Evolutionary conservation across 1,139 yeast species (phyloP).

Genomic region (Geotrichum klebahnii): DNA sequence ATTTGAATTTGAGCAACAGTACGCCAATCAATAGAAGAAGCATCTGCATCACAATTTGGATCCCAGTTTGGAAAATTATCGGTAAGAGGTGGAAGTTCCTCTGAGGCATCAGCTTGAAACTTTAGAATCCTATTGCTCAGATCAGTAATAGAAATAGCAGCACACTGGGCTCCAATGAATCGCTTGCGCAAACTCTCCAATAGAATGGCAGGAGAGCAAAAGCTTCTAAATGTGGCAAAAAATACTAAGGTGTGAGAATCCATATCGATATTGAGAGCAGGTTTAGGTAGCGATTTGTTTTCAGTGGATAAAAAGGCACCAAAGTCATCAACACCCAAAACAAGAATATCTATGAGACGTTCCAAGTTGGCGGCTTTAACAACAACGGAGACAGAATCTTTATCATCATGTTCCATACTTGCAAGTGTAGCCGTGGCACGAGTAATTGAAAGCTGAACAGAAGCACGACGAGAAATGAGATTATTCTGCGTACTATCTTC

Average conservation of each 20-base stretch:
- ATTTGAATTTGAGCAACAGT: constrained; percentile 68
- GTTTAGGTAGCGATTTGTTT: constrained; percentile 33
- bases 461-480: constrained; percentile 35
- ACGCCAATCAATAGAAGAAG: constrained; percentile 48
- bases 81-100: constrained; percentile 2
- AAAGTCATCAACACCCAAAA: constrained; percentile 58
- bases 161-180: constrained; percentile 56
- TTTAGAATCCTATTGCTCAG: not conserved
- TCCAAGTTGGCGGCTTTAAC: constrained; percentile 60
- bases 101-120: constrained; percentile 22
- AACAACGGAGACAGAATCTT: constrained; percentile 42
- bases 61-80: constrained; percentile 42
- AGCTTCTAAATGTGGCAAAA: constrained; percentile 61
- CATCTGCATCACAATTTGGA: constrained; percentile 34
- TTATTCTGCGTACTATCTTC: constrained; percentile 44
- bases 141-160: constrained; percentile 48
- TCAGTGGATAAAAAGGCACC: constrained; percentile 45
- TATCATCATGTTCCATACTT: not conserved
- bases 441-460: constrained; percentile 30
- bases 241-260: constrained; percentile 58
- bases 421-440: constrained; percentile 5
- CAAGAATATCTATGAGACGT: constrained; percentile 57
- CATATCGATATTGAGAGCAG: constrained; percentile 51
- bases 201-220: constrained; percentile 52
- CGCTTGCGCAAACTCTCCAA: constrained; percentile 51